Evolutionary conservation across 1,284 basidiomycete species (phyloP), one percentile per base, ranked within the genome.

Genomic region (Calocybe gambosa): DNA sequence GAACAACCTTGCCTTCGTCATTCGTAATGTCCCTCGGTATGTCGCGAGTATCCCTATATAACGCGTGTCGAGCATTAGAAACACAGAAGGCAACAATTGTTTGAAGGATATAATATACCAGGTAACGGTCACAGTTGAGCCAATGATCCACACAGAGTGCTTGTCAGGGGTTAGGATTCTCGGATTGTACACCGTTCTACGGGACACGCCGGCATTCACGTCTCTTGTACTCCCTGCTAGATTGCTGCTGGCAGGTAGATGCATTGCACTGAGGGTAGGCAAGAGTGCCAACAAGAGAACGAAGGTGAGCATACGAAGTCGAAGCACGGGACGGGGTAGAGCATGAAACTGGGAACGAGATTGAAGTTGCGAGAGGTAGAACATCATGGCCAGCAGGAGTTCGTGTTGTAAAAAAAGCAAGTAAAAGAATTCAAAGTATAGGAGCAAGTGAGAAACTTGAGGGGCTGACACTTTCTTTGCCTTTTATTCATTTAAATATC

Each of bases 11-110:
- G 46, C 68, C 65, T 10, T 47, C 50, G 10, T 53, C 51, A 39
- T 63, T 62, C 16, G 63, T 64, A 33, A 62, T 57, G 3, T 58
- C 45, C 29, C 53, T 23, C 9, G 67, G 67, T 10, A 59, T 58
- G 28, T 56, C 45, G 35, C 55, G 48, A 8, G 58, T 56, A 43
- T 66, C 62, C 68, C 67, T 70, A 43, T 26, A 39, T 29, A 9
- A 26, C 5, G 35, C 38, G 50, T 15, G 42, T 41, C 25, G 13
- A 19, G 12, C 5, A n/a, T 37, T 10, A 46, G 36, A 15, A 39
- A 40, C 34, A 42, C 15, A 15, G 23, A 13, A 21, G 18, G 28
- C 21, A 26, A 23, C 16, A 33, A 19, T 29, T 37, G n/a, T 16
- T 15, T n/a, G 31, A 42, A 8, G 20, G 6, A 31, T 20, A 12